Base-by-base conservation (phyloP, 2,329 filamentous ascomycete species). In the Pseudogymnoascus sp. region DNA sequence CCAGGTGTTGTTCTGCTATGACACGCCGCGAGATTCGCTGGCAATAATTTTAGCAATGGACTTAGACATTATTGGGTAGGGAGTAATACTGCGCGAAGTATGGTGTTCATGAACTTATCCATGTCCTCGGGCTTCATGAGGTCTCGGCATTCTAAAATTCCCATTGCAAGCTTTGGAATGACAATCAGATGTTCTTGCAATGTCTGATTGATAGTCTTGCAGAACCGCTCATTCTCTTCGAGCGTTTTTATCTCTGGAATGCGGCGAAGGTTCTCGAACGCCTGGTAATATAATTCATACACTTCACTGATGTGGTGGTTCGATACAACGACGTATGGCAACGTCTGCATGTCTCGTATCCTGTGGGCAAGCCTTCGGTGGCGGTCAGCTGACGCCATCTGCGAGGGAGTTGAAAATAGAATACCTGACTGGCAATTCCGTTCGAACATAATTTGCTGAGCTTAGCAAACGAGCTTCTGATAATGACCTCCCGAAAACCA, bases 391-490 rank as follows among this genome's bases (percentile, higher is more conserved):
- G 49, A 55, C 14, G 49, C 28, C n/a, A 33, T 21, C 28, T 18
- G 55, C 55, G 6, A 62, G 41, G 38, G 16, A 63, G 21, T 33
- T 59, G 16, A 16, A 5, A 23, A 16, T 58, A 16, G 23, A 21
- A 16, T 33, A 89, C 88, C 90, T 84, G 5, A 90, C 95, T 5
- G 93, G 93, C 61, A 99, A 84, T 78, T 99, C 95, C 4, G 92
- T 92, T 63, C 95, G 89, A 61, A 97, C 93, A 80, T 99, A 99
- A 77, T 99, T 99, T 65, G 95, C 95, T 45, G 93, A 97, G 77
- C 90, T 93, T 69, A 99, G 85, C 65, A 99, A 82, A 63, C 96
- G 88, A 60, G 87, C 83, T 77, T 97, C 93, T 58, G 93, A 97
- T 73, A 99, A 79, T 21, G 93, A 96, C 58, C 95, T 88, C 31